phyloP scores from a whole-genome alignment of 352 stramenopile species.

The Paralagenidium karlingii region DNA sequence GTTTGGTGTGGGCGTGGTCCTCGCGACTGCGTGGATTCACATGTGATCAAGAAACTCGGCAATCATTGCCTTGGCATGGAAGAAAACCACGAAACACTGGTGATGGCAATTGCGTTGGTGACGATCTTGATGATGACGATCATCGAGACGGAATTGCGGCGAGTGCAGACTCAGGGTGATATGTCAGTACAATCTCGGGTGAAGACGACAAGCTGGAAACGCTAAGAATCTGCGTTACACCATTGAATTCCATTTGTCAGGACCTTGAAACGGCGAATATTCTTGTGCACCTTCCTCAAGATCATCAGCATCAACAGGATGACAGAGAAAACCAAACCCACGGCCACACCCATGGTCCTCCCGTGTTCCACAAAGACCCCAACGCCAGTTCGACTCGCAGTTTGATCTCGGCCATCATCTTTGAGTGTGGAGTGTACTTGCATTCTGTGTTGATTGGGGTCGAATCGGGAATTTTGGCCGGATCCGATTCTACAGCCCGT shows the following conservation, averaged over 20 bases:
- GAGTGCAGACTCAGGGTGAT: too few species aligned
- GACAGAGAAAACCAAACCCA: too few species aligned
- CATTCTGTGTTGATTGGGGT: constrained; percentile 62
- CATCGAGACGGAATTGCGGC: constrained; percentile 58
- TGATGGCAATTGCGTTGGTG: constrained; percentile 37
- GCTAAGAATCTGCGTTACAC: too few species aligned
- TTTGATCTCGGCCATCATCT: constrained; percentile 34
- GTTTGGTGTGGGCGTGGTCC: constrained; percentile 53
- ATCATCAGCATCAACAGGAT: too few species aligned
- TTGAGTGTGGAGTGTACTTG: constrained; percentile 40
- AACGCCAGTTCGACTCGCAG: too few species aligned
- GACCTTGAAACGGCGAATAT: too few species aligned
- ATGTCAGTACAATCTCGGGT: too few species aligned
- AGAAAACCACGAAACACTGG: constrained; percentile 34
- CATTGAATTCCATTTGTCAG: too few species aligned
- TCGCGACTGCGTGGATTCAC: constrained; percentile 58
- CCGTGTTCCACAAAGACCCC: too few species aligned
- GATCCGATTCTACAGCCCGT: constrained; percentile 30
- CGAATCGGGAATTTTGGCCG: constrained; percentile 30
- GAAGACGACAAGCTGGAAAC: too few species aligned
- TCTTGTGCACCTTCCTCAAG: too few species aligned
- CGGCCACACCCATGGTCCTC: too few species aligned
- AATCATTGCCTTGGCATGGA: constrained; percentile 41
- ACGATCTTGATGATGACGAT: constrained; percentile 51
- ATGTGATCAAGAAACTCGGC: constrained; percentile 42